Evolutionary conservation across 345 rosid species (phyloP).

Genomic region (Passiflora organensis): DNA sequence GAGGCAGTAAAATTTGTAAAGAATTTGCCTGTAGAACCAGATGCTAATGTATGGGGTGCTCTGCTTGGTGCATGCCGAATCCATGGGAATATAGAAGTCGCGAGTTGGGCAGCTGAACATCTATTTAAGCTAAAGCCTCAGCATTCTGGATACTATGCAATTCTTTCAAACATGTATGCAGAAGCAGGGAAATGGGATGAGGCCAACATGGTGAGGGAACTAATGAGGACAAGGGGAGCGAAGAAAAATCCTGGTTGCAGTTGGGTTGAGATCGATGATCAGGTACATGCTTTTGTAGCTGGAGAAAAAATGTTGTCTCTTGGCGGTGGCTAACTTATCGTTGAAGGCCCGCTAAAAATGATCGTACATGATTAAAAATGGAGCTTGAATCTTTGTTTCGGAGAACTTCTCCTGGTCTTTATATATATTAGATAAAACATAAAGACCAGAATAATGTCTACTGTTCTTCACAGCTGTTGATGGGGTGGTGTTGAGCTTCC

Average conservation of each 20-base stretch:
- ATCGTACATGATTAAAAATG: background rate
- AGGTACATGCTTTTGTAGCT: constrained; percentile 54
- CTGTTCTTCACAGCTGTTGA: no score
- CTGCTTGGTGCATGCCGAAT: constrained; percentile 48
- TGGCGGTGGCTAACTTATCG: background rate
- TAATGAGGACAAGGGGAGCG: constrained; percentile 40
- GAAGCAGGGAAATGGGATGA: constrained; percentile 42
- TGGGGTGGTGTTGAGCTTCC: no score
- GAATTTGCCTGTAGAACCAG: constrained; percentile 29
- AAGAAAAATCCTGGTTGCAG: constrained; percentile 59
- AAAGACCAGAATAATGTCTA: no score
- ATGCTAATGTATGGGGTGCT: constrained; percentile 48
- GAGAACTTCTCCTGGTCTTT: no score
- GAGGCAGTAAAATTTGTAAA: constrained; percentile 36
- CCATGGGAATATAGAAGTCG: constrained; percentile 42
- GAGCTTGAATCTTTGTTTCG: no score
- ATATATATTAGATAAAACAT: no score
- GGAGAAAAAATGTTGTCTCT: constrained; percentile 26
- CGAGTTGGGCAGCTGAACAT: constrained; percentile 28
- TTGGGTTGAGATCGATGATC: constrained; percentile 46
- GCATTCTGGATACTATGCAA: constrained; percentile 44
- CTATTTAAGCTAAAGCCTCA: constrained; percentile 46
- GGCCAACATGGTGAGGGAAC: constrained; percentile 38
- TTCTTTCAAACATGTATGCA: constrained; percentile 49
- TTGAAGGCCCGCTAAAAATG: background rate